Conservation (phyloP, 2,329 filamentous ascomycete genomes). For the Diaporthe caulivora region DNA sequence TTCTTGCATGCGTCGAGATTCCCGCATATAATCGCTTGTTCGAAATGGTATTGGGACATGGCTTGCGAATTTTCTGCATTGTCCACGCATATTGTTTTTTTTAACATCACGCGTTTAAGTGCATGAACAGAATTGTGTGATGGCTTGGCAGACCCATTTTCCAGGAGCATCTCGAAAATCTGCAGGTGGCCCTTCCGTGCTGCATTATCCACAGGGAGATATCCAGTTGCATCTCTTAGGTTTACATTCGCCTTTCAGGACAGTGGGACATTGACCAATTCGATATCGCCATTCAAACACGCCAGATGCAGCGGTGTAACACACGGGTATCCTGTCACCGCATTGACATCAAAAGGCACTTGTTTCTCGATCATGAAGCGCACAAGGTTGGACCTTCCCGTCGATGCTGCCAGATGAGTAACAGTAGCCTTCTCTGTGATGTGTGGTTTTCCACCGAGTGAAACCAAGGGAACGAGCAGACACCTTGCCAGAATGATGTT, state of each 20-base stretch:
- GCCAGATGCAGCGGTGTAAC: neutral
- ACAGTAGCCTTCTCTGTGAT: neutral
- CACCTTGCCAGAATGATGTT: neutral
- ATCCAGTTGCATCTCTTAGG: rapidly evolving
- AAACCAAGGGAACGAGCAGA: neutral
- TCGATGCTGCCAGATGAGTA: neutral
- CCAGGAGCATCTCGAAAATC: neutral
- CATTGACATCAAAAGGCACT: neutral
- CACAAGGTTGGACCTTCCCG: neutral
- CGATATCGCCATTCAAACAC: rapidly evolving
- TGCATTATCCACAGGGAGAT: neutral
- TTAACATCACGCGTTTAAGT: neutral
- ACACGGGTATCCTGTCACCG: neutral
- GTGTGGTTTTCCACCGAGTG: rapidly evolving
- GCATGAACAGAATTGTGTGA: rapidly evolving
- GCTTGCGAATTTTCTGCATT: no score
- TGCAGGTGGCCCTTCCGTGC: rapidly evolving
- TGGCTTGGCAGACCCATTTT: neutral
- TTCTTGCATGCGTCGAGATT: no score
- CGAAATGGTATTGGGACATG: no score
- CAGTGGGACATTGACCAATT: neutral
- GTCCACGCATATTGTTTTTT: rapidly evolving
- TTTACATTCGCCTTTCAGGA: neutral
- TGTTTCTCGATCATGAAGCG: neutral
- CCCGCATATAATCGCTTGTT: no score